Conservation (phyloP, 768 basidiomycete genomes). For the Xerocomellus dryophilus region DNA sequence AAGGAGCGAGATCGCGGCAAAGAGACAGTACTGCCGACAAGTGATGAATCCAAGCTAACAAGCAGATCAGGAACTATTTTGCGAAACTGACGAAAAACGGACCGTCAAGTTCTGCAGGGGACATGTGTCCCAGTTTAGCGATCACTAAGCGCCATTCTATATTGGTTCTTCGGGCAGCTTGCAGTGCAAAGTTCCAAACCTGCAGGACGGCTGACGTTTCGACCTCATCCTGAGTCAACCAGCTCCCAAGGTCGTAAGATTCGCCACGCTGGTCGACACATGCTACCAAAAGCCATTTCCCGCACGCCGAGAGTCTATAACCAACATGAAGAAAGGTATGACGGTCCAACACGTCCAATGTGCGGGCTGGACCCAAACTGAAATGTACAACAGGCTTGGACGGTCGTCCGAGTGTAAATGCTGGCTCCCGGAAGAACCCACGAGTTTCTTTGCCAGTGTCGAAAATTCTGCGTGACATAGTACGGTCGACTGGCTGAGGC, state of each 20-base stretch:
- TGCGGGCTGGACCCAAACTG: constrained; percentile 37
- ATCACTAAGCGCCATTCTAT: constrained; percentile 81
- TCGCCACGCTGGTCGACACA: constrained; percentile 80
- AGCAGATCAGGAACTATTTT: constrained; percentile 4
- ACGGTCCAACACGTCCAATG: constrained; percentile 52
- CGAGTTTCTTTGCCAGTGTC: constrained; percentile 39
- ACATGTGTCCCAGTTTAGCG: constrained; percentile 63
- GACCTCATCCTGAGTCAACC: constrained; percentile 52
- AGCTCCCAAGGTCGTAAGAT: constrained; percentile 63
- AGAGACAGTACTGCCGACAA: constrained; percentile 41
- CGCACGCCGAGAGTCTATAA: constrained; percentile 61
- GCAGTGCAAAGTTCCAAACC: constrained; percentile 68
- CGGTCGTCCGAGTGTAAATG: constrained; percentile 59
- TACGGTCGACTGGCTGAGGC: constrained; percentile 54
- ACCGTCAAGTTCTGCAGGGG: constrained; percentile 63
- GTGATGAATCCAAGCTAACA: constrained; percentile 63
- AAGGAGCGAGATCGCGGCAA: constrained; percentile 43
- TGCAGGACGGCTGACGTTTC: constrained; percentile 50
- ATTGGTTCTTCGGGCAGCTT: constrained; percentile 60
- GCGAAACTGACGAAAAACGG: constrained; percentile 23
- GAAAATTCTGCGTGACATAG: constrained; percentile 52
- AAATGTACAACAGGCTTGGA: constrained; percentile 36
- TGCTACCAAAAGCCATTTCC: constrained; percentile 75
- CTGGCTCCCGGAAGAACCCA: constrained; percentile 61
- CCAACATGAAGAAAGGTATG: constrained; percentile 74